These are phyloP conservation scores for Chlorella ohadii DNA, from an alignment of 139 green algal species.

Conservation along the genomic window DNA sequence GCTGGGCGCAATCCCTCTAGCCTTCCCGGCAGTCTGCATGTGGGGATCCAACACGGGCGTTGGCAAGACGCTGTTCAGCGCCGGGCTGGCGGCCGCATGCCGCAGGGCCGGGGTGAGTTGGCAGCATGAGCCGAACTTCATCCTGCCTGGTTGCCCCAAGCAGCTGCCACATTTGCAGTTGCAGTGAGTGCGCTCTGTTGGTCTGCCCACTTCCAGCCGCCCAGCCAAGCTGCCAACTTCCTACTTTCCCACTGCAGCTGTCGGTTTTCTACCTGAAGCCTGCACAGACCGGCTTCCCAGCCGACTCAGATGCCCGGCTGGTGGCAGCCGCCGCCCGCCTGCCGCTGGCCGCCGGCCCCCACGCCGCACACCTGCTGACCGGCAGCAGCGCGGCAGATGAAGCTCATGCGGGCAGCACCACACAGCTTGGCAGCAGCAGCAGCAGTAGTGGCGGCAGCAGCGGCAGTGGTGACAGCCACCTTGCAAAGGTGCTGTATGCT, in stretches of 20 bases:
- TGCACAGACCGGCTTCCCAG: conserved; percentile 95
- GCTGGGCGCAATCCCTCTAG: conserved; percentile 21
- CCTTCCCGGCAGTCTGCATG: conserved; percentile 57
- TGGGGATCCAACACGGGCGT: conserved; percentile 97
- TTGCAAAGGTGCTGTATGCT: conserved; percentile 64
- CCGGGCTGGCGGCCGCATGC: conserved; percentile 72
- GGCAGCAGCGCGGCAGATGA: too few relatives aligned
- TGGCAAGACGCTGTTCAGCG: conserved; percentile 94
- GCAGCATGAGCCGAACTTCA: too few relatives aligned
- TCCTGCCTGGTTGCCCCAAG: too few relatives aligned
- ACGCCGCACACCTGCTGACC: conserved; percentile 15
- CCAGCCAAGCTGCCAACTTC: background rate
- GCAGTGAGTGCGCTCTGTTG: background rate
- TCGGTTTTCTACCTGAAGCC: conserved; percentile 92
- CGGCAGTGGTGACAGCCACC: background rate
- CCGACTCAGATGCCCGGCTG: conserved; percentile 78
- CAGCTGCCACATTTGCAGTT: too few relatives aligned
- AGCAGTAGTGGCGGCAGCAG: background rate
- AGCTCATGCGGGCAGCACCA: background rate
- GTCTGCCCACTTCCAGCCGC: background rate
- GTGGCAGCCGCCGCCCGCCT: conserved; percentile 53
- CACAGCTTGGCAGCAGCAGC: background rate
- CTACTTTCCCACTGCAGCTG: conserved; percentile 49
- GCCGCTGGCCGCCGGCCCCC: background rate
- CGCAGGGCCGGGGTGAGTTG: conserved; percentile 16